Evolutionary conservation across 2,329 filamentous ascomycete genomes (phyloP).

Genomic region (Penicillium sp.): DNA sequence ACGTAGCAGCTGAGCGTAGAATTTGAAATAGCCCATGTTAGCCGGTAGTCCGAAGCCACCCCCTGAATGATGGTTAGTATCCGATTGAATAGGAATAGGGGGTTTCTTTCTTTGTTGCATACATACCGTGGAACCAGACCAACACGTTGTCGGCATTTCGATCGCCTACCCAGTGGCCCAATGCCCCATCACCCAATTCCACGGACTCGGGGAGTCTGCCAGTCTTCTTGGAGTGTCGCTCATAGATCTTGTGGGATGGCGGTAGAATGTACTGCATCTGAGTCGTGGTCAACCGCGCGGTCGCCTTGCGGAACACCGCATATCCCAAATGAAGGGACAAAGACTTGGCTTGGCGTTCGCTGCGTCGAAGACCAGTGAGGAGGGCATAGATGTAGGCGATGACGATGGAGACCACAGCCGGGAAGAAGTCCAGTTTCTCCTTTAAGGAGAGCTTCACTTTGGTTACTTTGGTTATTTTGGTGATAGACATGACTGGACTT

Average conservation of each 20-base stretch:
- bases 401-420: constrained; percentile 28
- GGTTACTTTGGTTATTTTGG: constrained; percentile 2
- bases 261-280: constrained; percentile 33
- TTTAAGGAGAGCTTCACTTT: constrained; percentile 23
- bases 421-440: constrained; percentile 34
- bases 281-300: constrained; percentile 22
- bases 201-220: constrained; percentile 27
- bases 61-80: constrained; percentile 31
- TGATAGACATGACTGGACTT: constrained; percentile 14
- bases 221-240: constrained; percentile 23
- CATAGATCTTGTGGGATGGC: constrained; percentile 28
- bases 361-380: constrained; percentile 27
- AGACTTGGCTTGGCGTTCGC: constrained; percentile 27
- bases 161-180: constrained; percentile 40
- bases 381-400: constrained; percentile 27
- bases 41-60: constrained; percentile 56
- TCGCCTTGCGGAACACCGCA: constrained; percentile 32
- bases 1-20: constrained; percentile 45
- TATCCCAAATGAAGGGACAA: constrained; percentile 35
- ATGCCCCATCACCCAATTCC: constrained; percentile 31
- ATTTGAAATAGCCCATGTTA: constrained; percentile 47
- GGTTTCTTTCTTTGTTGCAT: background rate
- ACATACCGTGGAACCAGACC: constrained; percentile 38
- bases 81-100: too few species aligned
- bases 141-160: constrained; percentile 36